Evolutionary conservation across 345 rosid species (phyloP), one percentile per base, ranked within the genome.

Genomic region (Aquilaria yunnanensis): DNA sequence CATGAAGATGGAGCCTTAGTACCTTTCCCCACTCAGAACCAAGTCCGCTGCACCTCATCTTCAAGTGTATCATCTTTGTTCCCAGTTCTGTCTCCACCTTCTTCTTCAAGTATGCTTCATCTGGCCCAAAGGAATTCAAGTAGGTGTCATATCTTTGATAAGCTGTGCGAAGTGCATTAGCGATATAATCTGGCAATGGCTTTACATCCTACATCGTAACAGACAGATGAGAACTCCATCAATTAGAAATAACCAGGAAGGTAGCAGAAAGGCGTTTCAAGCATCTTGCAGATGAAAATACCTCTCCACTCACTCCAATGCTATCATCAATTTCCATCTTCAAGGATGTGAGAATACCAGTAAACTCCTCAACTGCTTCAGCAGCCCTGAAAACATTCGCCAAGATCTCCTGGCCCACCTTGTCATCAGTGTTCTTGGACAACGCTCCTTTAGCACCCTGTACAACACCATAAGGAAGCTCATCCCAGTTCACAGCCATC

Each of bases 21-120:
- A 93, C 97, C 95, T 94, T 90, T 65, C 96, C 94, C 99, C 99
- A 94, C 66, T 86, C 89, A 12, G 96, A 69, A 65, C 79, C 88
- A 63, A 90, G 95, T 60, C 92, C 90, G 12, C 89, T 72, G 73
- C 95, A 88, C 77, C 99, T 88, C 97, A 94, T 94, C 92, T 94
- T 94, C 72, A 94, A 71, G 86, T 80, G 84, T 62, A 94, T 94
- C 97, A 94, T 88, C 81, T 82, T 90, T 47, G 97, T 79, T 29
- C 97, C 99, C 80, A 94, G 76, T 72, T 94, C 96, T 33, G 69
- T 83, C 89, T 88, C 99, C 43, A 90, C 95, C 75, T 94, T 94
- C 87, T 94, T 93, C 74, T 76, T 71, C 77, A 90, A 75, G 71
- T 75, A 90, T 48, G 71, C 61, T 69, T 90, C 99, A 30, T 85